These are phyloP conservation scores for Massarina eburnea DNA, from an alignment of 2,329 filamentous ascomycete species.

Conservation along the genomic window DNA sequence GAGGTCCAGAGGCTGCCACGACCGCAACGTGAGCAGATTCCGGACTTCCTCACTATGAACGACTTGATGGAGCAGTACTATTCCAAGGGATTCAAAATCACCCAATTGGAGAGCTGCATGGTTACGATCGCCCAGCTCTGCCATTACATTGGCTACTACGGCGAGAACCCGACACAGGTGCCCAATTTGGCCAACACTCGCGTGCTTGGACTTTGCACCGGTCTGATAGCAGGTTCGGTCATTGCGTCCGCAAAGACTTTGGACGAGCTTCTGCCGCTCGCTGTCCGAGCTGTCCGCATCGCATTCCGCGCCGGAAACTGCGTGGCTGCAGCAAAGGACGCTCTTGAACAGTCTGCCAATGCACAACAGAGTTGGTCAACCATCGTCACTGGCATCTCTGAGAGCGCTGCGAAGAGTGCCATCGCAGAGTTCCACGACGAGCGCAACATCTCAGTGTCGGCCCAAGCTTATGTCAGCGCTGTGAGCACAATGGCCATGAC, in stretches of 20 bases:
- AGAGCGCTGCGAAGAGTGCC: slow-evolving; percentile 53
- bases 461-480: slow-evolving; percentile 60
- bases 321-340: slow-evolving; percentile 46
- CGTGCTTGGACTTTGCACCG: slow-evolving; percentile 68
- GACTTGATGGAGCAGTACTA: slow-evolving; percentile 68
- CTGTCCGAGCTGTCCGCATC: slow-evolving; percentile 64
- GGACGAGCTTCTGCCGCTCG: slow-evolving; percentile 63
- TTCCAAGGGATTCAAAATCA: slow-evolving; percentile 57
- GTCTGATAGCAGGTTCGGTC: slow-evolving; percentile 68
- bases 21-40: slow-evolving; percentile 60
- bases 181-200: slow-evolving; percentile 52
- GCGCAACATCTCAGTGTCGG: slow-evolving; percentile 53
- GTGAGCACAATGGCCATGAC: slow-evolving; percentile 62
- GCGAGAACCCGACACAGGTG: slow-evolving; percentile 57
- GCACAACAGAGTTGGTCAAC: slow-evolving; percentile 67
- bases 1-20: slow-evolving; percentile 62
- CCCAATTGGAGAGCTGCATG: slow-evolving; percentile 66
- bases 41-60: slow-evolving; percentile 63
- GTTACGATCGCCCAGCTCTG: slow-evolving; percentile 66
- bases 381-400: slow-evolving; percentile 60
- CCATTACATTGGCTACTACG: slow-evolving; percentile 67
- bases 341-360: slow-evolving; percentile 55
- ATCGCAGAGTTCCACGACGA: slow-evolving; percentile 61
- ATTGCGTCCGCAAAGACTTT: slow-evolving; percentile 65
- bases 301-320: slow-evolving; percentile 64